Evolutionary conservation across 202 grass and related monocot genomes (phyloP), one percentile per base, ranked within the genome.

Genomic region (Hordeum pubiflorum): DNA sequence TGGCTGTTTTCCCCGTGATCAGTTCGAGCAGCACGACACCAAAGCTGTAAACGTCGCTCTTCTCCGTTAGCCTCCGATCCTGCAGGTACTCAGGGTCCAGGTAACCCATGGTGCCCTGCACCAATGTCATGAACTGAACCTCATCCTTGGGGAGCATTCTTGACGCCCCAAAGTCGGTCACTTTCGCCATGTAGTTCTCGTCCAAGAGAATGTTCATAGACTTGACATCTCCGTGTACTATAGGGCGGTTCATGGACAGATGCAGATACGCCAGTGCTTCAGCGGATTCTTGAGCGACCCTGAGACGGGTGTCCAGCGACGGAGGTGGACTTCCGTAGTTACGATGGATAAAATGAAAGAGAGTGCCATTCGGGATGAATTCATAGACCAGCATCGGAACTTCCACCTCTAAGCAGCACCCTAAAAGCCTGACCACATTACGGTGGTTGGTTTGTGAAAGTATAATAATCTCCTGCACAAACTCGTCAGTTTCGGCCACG

Each of bases 391-490:
- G 4, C 6, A 68, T 68, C 0, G 64, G 64, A 10, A 68, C 64
- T 5, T 68, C 64, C 64, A 68, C 64, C 34, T 68, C 64, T n/a
- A 68, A 68, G 64, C 64, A 68, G n/a, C 64, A 68, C 34, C 64
- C 64, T 39, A 68, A 2, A 38, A 68, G 64, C 2, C 34, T 68
- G 31, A 68, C 64, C 9, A 68, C 34, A 39, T 68, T 68, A 0
- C 64, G 36, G 34, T 68, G 64, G 36, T 68, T 68, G 64, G 32
- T 68, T 4, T 68, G 64, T 38, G 64, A 68, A 21, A 68, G 34
- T 38, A 68, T 13, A 39, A 68, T 38, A 12, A 68, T 68, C 64
- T 68, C 64, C 64, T 40, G 33, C 34, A 39, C 34, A 2, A 68
- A 68, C 0, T 68, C 64, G 0, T 68, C 34, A 0, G 64, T 40